Evolutionary conservation across 2,329 filamentous ascomycete genomes (phyloP).

Genomic region (Fonsecaea pedrosoi): DNA sequence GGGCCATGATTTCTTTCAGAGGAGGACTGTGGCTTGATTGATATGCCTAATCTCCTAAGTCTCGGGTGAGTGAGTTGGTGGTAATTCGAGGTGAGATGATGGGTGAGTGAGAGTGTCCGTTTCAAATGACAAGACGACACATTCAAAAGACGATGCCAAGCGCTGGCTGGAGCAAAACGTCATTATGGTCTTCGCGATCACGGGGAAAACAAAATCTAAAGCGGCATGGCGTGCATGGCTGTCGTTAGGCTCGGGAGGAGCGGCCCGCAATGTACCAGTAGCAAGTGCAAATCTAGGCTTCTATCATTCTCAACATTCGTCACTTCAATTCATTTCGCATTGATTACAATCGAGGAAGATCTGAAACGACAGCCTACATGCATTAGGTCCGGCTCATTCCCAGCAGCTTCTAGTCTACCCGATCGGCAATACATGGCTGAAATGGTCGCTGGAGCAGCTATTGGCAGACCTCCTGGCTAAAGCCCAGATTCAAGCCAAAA

Average conservation of each 20-base stretch:
- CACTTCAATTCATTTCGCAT: background rate
- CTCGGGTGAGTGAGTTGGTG: background rate
- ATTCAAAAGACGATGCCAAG: background rate
- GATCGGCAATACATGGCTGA: background rate
- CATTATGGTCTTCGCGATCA: background rate
- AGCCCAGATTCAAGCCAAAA: background rate
- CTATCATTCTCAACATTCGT: background rate
- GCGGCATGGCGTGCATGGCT: background rate
- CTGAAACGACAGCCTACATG: background rate
- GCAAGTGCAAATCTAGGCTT: background rate
- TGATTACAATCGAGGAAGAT: background rate
- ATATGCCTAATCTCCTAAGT: background rate
- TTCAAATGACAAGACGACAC: background rate
- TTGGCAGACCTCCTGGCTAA: background rate
- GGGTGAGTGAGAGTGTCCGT: background rate
- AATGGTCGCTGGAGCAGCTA: background rate
- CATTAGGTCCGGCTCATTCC: background rate
- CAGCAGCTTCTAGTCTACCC: background rate
- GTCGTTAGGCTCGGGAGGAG: background rate
- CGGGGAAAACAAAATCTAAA: background rate
- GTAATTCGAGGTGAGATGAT: background rate
- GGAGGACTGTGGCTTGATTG: background rate
- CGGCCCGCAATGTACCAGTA: background rate
- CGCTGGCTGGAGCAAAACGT: too few species aligned
- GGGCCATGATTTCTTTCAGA: slow-evolving; percentile 12